Conservation (phyloP, 129 eudicot genomes). For the Smallanthus sonchifolius region DNA sequence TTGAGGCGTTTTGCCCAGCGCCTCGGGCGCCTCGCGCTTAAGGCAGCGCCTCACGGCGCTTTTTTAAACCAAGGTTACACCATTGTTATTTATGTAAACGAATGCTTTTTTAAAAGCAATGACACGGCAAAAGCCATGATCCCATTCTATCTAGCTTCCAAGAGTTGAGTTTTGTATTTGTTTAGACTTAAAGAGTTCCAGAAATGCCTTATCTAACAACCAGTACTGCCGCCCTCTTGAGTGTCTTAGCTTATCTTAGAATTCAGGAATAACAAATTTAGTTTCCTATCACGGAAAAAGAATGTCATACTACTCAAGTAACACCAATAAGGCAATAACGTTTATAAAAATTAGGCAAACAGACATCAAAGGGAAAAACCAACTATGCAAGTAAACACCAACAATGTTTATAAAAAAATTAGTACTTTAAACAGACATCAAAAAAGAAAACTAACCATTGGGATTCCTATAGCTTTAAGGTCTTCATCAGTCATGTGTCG, state of each 20-base stretch:
- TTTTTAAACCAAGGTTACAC: too few relatives aligned
- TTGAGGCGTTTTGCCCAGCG: too few relatives aligned
- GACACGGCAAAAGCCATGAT: too few relatives aligned
- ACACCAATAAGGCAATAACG: not conserved
- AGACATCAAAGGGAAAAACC: not conserved
- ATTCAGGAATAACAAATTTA: not conserved
- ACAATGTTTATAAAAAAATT: not conserved
- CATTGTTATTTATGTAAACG: too few relatives aligned
- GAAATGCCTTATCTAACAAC: not conserved
- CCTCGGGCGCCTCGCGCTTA: too few relatives aligned
- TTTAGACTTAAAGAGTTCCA: not conserved
- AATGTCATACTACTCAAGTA: not conserved
- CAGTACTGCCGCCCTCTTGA: not conserved
- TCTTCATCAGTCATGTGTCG: slow-evolving; percentile 90
- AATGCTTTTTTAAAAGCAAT: too few relatives aligned
- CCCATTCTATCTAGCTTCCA: not conserved
- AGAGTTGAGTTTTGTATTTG: not conserved
- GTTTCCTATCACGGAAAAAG: not conserved
- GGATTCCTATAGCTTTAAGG: slow-evolving; percentile 86
- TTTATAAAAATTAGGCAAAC: not conserved
- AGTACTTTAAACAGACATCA: not conserved
- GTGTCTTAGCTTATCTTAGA: not conserved
- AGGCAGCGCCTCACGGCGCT: too few relatives aligned
- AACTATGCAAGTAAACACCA: not conserved
- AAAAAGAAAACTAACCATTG: slow-evolving; percentile 49